Evolutionary conservation across 1,139 yeast genomes (phyloP).

Genomic region (Hansenula sp.): DNA sequence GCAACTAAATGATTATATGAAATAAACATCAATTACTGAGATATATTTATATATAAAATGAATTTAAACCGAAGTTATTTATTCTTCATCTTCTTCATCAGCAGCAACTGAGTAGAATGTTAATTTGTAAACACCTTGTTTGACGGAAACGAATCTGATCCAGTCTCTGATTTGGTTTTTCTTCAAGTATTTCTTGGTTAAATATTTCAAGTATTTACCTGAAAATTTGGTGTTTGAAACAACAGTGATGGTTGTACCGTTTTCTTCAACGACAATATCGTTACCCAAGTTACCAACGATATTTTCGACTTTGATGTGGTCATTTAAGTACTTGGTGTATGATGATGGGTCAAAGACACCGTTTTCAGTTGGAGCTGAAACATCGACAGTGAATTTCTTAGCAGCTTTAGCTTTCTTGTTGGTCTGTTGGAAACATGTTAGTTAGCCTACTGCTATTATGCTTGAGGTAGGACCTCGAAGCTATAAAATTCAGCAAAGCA

Average conservation of each 20-base stretch:
- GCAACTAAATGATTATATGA: constrained; percentile 5
- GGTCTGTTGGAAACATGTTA: constrained; percentile 43
- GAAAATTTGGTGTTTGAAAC: constrained; percentile 94
- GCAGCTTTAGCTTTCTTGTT: constrained; percentile 75
- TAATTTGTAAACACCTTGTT: constrained; percentile 96
- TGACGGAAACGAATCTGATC: constrained; percentile 98
- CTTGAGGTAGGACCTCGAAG: constrained; percentile 18
- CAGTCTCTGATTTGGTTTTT: constrained; percentile 99
- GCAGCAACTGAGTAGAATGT: constrained; percentile 99
- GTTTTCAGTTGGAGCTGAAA: constrained; percentile 95
- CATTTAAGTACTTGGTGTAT: constrained; percentile 96
- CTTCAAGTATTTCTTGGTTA: constrained; percentile 99
- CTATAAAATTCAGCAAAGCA: constrained; percentile 51
- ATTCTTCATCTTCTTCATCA: constrained; percentile 93
- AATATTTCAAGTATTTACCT: constrained; percentile 99
- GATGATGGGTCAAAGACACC: constrained; percentile 98
- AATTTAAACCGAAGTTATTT: constrained; percentile 24
- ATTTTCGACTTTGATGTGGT: constrained; percentile 99
- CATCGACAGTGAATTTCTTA: constrained; percentile 94
- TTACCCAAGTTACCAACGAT: constrained; percentile 96
- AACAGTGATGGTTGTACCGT: constrained; percentile 78
- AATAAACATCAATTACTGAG: constrained; percentile 13
- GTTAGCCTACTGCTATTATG: constrained; percentile 62
- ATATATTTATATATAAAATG: neutral
- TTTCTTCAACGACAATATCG: constrained; percentile 84